Evolutionary conservation across 495 filamentous ascomycete species (phyloP).

Genomic region (Sabuloglossum arenarium): DNA sequence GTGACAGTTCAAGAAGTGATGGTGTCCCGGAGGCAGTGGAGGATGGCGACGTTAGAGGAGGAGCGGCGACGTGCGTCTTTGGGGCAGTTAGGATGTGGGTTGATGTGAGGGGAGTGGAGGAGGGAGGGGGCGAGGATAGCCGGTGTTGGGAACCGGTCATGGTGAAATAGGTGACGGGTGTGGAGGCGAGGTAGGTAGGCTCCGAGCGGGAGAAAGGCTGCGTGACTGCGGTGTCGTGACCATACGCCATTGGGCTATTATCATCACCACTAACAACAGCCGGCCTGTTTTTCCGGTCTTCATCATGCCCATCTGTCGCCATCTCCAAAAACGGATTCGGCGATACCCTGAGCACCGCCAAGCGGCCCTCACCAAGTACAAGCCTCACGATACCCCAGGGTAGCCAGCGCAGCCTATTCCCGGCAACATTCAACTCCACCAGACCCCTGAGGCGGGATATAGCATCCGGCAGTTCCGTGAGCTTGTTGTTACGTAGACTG

Average conservation of each 20-base stretch:
- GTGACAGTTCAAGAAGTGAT: slow-evolving; percentile 36
- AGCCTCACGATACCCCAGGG: slow-evolving; percentile 51
- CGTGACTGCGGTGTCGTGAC: no score
- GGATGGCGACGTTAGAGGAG: neutral
- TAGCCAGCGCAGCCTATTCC: slow-evolving; percentile 45
- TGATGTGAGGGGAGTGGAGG: slow-evolving; percentile 4
- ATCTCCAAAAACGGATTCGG: slow-evolving; percentile 26
- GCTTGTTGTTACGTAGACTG: slow-evolving; percentile 47
- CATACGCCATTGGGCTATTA: no score
- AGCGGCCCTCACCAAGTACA: slow-evolving; percentile 22
- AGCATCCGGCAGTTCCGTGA: slow-evolving; percentile 39
- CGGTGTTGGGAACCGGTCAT: neutral
- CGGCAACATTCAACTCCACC: slow-evolving; percentile 44
- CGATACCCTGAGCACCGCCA: slow-evolving; percentile 23
- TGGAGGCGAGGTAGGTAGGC: neutral
- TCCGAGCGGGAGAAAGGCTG: neutral
- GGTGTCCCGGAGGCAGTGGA: slow-evolving; percentile 9
- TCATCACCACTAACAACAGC: no score
- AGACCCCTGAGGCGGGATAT: slow-evolving; percentile 45
- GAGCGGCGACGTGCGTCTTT: neutral
- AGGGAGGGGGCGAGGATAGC: neutral
- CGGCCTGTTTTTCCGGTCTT: neutral
- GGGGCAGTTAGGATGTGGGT: slow-evolving; percentile 3
- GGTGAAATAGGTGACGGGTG: neutral
- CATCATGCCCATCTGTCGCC: neutral